These are phyloP conservation scores for Pueraria montana DNA, from an alignment of 306 rosid genomes.

Conservation along the genomic window DNA sequence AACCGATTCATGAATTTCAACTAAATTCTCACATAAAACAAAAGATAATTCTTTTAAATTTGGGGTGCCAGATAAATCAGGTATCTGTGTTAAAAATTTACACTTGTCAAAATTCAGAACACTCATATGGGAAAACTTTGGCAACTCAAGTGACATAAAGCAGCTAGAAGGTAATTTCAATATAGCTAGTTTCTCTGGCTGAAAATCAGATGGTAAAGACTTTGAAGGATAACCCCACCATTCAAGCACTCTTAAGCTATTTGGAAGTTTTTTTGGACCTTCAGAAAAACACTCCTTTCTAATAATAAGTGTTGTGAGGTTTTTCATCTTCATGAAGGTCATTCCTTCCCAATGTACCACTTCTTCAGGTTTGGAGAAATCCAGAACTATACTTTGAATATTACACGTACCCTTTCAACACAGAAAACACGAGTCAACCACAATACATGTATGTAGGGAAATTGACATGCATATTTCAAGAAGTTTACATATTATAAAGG, in stretches of 20 bases:
- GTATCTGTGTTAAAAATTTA: conserved; percentile 9
- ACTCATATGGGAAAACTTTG: neutral
- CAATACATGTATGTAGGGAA: too few species aligned
- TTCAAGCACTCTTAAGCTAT: neutral
- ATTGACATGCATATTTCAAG: neutral
- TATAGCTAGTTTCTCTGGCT: neutral
- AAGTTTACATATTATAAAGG: neutral
- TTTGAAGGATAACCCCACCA: conserved; percentile 14
- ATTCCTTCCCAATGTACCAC: conserved; percentile 17
- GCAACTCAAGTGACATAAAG: neutral
- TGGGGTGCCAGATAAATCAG: conserved; percentile 3
- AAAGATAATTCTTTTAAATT: conserved; percentile 9
- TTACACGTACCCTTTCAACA: neutral
- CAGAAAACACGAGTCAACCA: too few species aligned
- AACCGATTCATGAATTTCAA: neutral
- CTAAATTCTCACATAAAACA: neutral
- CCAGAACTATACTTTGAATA: conserved; percentile 1
- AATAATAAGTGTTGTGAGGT: neutral
- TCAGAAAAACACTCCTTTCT: neutral
- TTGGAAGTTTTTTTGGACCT: neutral
- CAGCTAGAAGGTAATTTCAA: neutral
- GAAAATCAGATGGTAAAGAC: conserved; percentile 8
- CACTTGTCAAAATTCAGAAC: neutral
- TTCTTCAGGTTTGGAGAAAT: conserved; percentile 15
- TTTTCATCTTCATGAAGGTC: conserved; percentile 21